Base-by-base conservation (phyloP, 2,329 filamentous ascomycete genomes). In the Calonectria crousiana region DNA sequence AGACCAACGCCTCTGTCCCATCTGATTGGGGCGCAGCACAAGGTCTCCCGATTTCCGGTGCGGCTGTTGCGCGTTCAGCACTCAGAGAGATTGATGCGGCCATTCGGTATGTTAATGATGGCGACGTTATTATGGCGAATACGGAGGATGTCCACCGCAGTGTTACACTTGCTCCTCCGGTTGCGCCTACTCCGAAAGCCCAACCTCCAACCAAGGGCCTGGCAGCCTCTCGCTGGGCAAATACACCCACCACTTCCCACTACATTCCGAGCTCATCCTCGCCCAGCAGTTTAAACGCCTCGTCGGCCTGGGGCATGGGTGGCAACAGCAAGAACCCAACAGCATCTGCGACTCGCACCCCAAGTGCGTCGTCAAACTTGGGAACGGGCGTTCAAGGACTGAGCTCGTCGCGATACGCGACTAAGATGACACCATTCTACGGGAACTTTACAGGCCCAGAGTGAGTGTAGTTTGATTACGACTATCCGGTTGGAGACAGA, bases 181-280 rank as follows among this genome's bases (percentile, higher is more conserved):
- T 34, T 8, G 34, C 8, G 34, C 23, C 56, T 16, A n/a, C 20
- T 28, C 34, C 34, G 11, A 49, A 28, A 32, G n/a, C 67, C 41
- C 67, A 47, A 23, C 23, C 51, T 10, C 56, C 41, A 1, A 51
- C 32, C 20, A 65, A 72, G 32, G 79, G 79, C 2, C 69, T 82
- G 8, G 67, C 76, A 8, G 26, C 62, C 34, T 78, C 77, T 14
- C 73, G 60, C 23, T 78, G 77, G 77, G 77, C 75, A 1, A 69
- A 28, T 13, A 3, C 65, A 13, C 36, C 32, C 18, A 20, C 16
- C 11, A 52, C 28, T 16, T 2, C 28, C 9, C 36, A 11, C 6
- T 18, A 16, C 28, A 38, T 36, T 14, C 13, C 56, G 14, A 41
- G 8, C 13, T 6, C 34, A 2, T 30, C 56, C 41, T 13, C 34